Conservation (phyloP, 2,329 filamentous ascomycete species). For the Chlorencoelia australis region DNA sequence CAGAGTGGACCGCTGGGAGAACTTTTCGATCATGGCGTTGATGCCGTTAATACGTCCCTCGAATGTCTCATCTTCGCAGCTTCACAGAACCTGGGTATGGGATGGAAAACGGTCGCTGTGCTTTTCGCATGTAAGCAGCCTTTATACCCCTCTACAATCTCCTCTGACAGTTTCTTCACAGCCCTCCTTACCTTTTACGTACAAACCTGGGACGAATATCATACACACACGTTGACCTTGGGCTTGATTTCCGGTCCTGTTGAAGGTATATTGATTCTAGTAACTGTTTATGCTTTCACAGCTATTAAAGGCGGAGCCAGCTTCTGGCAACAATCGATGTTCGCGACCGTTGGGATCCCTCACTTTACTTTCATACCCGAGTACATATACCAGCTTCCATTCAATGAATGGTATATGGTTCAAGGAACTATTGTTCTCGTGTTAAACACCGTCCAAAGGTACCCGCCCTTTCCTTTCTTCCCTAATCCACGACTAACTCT, state of each 20-base stretch:
- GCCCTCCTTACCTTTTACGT: slow-evolving; percentile 94
- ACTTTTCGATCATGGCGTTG: slow-evolving; percentile 94
- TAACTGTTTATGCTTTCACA: slow-evolving; percentile 72
- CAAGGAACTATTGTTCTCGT: slow-evolving; percentile 75
- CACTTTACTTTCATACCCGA: slow-evolving; percentile 54
- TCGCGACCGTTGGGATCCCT: slow-evolving; percentile 67
- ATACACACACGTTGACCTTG: slow-evolving; percentile 89
- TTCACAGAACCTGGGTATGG: slow-evolving; percentile 85
- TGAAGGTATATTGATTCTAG: slow-evolving; percentile 81
- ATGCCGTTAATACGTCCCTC: slow-evolving; percentile 91
- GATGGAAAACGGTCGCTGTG: slow-evolving; percentile 75
- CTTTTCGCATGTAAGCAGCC: slow-evolving; percentile 65
- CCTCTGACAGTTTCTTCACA: slow-evolving; percentile 29
- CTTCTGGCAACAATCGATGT: slow-evolving; percentile 80
- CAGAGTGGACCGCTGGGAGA: slow-evolving; percentile 93
- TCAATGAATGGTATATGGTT: slow-evolving; percentile 86
- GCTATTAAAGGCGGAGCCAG: slow-evolving; percentile 77
- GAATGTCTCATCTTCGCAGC: slow-evolving; percentile 88
- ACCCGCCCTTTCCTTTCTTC: slow-evolving; percentile 5
- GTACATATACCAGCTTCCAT: slow-evolving; percentile 67
- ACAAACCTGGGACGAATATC: slow-evolving; percentile 98
- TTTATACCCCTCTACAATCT: not conserved
- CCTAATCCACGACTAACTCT: slow-evolving; percentile 5
- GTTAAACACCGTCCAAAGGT: slow-evolving; percentile 70
- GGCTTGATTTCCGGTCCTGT: slow-evolving; percentile 90